Evolutionary conservation across 176 grass and related monocot genomes (phyloP), one percentile per base, ranked within the genome.

Genomic region (Bolboschoenus planiculmis): DNA sequence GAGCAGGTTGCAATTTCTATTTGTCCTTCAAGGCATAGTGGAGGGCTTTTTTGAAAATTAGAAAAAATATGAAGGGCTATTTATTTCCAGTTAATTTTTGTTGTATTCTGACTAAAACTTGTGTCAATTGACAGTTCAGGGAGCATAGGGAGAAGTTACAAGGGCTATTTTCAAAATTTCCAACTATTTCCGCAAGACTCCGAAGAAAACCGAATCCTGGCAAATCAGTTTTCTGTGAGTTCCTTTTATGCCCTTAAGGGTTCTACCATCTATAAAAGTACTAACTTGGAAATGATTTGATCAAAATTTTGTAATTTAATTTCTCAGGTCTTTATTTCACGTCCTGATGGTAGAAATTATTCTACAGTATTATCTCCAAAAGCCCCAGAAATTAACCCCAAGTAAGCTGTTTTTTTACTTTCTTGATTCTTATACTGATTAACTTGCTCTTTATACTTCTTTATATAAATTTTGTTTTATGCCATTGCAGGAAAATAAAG

Each of bases 121-220:
- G 13, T 4, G 14, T 53, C 43, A 65, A 63, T 39, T 62, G 24
- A 70, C 83, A 97, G 95, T 85, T 72, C 85, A 89, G 95, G 95
- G 83, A 97, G 95, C 78, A 91, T 97, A 53, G 95, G 95, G 29
- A 97, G 88, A 87, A 97, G 95, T 87, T 97, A 92, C 87, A 97
- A 87, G 80, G 95, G 95, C 31, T 93, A 91, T 79, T 97, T 97
- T 77, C 95, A 97, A 88, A 84, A 93, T 23, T 94, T 91, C 79
- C 95, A 97, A 86, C 80, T 97, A 87, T 97, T 97, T 54, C 95
- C 95, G 2, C 79, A 60, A 54, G 80, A 55, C 58, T 91, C 83
- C 70, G 92, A 94, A 85, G 92, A 97, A 79, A 94, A 85, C 58
- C 87, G 88, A 61, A 73, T 94, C 78, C 66, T 89, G 62, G 88